Base-by-base conservation (phyloP, 1,139 yeast genomes). In the Protomyces inundatus region DNA sequence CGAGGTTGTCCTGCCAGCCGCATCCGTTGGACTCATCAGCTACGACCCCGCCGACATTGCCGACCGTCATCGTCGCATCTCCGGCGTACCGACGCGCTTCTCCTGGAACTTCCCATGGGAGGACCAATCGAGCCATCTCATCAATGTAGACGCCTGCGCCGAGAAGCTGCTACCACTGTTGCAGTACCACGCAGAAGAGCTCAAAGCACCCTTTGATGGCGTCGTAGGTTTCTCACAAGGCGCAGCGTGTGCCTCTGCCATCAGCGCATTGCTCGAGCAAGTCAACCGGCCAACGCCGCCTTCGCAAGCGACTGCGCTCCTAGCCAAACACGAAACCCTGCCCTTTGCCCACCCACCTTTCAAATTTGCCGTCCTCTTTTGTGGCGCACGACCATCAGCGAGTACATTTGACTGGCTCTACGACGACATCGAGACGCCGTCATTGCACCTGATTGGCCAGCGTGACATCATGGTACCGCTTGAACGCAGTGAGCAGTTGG, bases 141-240 rank as follows among this genome's bases (percentile, higher is more conserved):
- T 57, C 33, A 50, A 57, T 32, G n/a, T 57, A 12, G 61, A 57
- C 36, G 61, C 61, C 6, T 37, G 37, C 37, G 32, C 40, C 10
- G 35, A n/a, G 6, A 36, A 46, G 14, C 14, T 57, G 12, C 39
- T 37, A 7, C 61, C 61, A 74, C 78, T 85, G 65, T 84, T 89
- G 68, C 48, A 30, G 16, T 16, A 42, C 32, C 48, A 42, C 23
- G 48, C 48, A 0, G 30, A 88, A 68, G 77, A 79, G 55, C 76
- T 79, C 66, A 79, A 90, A 67, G 98, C 98, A 0, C 98, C 98
- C 0, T 90, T 86, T 71, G 86, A 85, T 64, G 98, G 97, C 3
- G 79, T 91, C 37, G 76, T 91, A 64, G 98, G 97, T 1, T 93
- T 91, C 72, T 86, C 95, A 14, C 98, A 93, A 74, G 98, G 98